phyloP scores from a whole-genome alignment of 345 rosid genomes.

The Turritis glabra region DNA sequence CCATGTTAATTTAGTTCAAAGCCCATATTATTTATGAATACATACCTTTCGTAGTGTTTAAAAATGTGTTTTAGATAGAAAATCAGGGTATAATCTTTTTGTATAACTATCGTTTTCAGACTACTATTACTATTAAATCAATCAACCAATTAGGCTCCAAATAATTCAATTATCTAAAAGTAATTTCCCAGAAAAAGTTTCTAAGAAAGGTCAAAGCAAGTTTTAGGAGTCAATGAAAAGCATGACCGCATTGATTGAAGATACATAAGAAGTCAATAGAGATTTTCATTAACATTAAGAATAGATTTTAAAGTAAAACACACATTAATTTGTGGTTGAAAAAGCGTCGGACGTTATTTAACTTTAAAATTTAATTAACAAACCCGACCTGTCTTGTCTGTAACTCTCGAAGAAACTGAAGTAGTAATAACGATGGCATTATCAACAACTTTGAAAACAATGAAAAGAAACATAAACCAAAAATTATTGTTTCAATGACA shows the following conservation, averaged over 20 bases:
- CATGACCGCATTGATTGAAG: conserved; percentile 19
- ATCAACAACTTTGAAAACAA: conserved; percentile 31
- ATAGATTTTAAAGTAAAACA: conserved; percentile 21
- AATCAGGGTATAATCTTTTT: not conserved
- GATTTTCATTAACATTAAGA: not conserved
- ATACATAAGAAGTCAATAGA: conserved; percentile 5
- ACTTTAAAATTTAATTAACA: conserved; percentile 15
- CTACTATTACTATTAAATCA: not conserved
- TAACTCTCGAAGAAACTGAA: conserved; percentile 35
- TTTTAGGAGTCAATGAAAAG: conserved; percentile 8
- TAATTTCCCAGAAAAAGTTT: not conserved
- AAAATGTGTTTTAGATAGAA: not conserved
- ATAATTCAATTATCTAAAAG: not conserved
- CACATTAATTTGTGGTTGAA: conserved; percentile 24
- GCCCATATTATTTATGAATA: not conserved
- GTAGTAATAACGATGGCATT: conserved; percentile 26
- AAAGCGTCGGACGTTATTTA: conserved; percentile 24
- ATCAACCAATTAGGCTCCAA: conserved; percentile 15
- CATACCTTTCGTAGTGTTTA: too few species aligned
- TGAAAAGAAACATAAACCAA: not conserved
- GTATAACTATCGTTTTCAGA: not conserved
- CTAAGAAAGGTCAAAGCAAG: not conserved
- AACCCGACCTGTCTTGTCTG: conserved; percentile 38
- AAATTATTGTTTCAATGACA: conserved; percentile 9
- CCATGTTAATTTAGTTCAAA: not conserved